Base-by-base conservation (phyloP, 108 stramenopile genomes). In the Skeletonema grethae region DNA sequence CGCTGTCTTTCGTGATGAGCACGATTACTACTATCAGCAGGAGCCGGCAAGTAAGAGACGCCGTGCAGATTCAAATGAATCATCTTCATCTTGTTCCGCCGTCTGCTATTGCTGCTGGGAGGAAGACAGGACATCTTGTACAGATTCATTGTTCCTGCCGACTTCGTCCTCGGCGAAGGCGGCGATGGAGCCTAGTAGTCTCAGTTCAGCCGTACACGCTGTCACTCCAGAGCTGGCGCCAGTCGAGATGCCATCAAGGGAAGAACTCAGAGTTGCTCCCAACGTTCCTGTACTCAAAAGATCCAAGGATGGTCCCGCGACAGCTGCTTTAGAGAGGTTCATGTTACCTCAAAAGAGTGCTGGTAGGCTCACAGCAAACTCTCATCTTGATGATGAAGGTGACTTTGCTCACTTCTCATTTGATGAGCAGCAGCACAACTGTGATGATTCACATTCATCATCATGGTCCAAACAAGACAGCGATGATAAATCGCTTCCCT, bases 21-120 rank as follows among this genome's bases (percentile, higher is more conserved):
- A 53, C 9, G 22, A 53, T 53, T 53, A 53, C 22, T 53, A 53
- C 22, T 53, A 53, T 7, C 50, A 53, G 22, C 50, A 53, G n/a
- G n/a, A n/a, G 18, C 50, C 50, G 22, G 15, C 50, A 7, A n/a
- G n/a, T n/a, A 53, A 53, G 50, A 6, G 50, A 24, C 50, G 50
- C 22, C 50, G 50, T n/a, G 50, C 50, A 9, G 50, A 53, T 22
- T 53, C 50, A 22, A 53, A 22, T 53, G 22, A 22, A 9, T 53
- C 50, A 22, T 53, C 50, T 1, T 53, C 50, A 22, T 53, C 50
- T 7, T 53, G 50, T 8, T 53, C 50, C 2, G 50, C 50, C 50
- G 50, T 53, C 50, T 53, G 50, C n/a, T 22, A 22, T 53, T 53
- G 50, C 50, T 53, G 50, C 50, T 53, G 50, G 50, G 50, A 53